Evolutionary conservation across 1,284 basidiomycete species (phyloP).

Genomic region (Rhodotorula sp.): DNA sequence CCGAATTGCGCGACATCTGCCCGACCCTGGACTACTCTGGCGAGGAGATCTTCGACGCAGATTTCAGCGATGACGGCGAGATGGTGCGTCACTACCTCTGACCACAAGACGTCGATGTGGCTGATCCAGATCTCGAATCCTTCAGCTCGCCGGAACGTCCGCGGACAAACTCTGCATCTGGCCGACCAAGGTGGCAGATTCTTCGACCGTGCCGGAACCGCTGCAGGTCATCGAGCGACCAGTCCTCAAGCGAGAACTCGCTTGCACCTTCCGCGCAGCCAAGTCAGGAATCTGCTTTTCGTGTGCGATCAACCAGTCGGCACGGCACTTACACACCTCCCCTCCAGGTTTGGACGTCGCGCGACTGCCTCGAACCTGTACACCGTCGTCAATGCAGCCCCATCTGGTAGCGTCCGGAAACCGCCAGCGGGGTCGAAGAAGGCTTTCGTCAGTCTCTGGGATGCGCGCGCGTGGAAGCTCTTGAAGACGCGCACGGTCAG

Average conservation of each 20-base stretch:
- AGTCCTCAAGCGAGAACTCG: constrained; percentile 41
- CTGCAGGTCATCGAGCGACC: constrained; percentile 43
- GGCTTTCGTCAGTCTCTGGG: constrained; percentile 43
- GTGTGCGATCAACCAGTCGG: background rate
- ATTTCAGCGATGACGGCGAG: constrained; percentile 35
- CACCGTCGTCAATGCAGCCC: constrained; percentile 69
- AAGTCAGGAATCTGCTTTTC: constrained; percentile 54
- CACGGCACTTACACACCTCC: background rate
- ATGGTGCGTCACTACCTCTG: constrained; percentile 5
- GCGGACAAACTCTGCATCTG: constrained; percentile 34
- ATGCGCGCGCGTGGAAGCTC: constrained; percentile 51
- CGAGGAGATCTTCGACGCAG: constrained; percentile 43
- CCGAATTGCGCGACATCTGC: constrained; percentile 26
- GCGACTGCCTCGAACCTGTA: constrained; percentile 59
- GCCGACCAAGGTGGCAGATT: constrained; percentile 12
- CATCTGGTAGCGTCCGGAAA: constrained; percentile 3
- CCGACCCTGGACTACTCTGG: constrained; percentile 30
- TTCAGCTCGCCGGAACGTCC: constrained; percentile 32
- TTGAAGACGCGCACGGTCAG: constrained; percentile 56
- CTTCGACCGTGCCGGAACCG: constrained; percentile 18
- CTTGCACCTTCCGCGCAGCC: constrained; percentile 69
- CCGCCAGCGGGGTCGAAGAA: constrained; percentile 29
- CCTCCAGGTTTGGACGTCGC: constrained; percentile 61
- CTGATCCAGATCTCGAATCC: no score
- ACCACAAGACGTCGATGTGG: background rate